Percentiles rank a stretch among this genome's conserved stretches.
These are phyloP conservation scores for Cupressus sempervirens DNA, from an alignment of 75 land plant genomes.

Conservation along the genomic window DNA sequence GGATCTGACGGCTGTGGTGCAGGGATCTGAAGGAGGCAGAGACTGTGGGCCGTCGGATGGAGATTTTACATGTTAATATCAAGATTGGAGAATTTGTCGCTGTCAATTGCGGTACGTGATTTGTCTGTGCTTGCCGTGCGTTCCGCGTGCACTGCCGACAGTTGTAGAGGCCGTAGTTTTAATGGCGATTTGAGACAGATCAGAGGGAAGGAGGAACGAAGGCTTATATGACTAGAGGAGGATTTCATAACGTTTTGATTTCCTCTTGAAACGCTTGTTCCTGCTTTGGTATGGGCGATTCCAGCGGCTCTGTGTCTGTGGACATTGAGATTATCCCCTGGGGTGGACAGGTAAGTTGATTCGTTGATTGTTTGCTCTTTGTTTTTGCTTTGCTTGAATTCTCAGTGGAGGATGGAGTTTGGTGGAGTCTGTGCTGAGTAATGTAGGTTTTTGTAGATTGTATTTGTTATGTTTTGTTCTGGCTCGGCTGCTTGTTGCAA, in stretches of 20 bases:
- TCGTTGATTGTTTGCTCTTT: background rate
- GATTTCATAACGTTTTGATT: too few species aligned
- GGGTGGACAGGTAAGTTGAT: conserved; percentile 45
- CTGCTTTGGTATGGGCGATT: conserved; percentile 37
- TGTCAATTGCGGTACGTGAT: conserved; percentile 3
- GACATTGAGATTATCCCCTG: conserved; percentile 61
- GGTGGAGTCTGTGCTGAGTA: background rate
- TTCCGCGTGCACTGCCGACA: conserved; percentile 5
- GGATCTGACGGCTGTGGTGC: background rate
- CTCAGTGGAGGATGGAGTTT: too few species aligned
- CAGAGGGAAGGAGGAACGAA: background rate
- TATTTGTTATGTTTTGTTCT: background rate
- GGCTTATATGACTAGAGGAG: background rate
- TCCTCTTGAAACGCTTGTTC: background rate
- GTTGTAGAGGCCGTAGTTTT: background rate
- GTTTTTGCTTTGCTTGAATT: background rate
- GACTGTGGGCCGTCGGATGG: background rate
- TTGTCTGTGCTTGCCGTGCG: background rate
- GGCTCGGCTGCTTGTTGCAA: background rate
- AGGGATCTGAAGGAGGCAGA: background rate
- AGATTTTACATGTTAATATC: background rate
- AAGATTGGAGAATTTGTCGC: background rate
- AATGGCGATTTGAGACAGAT: background rate
- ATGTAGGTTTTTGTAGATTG: background rate
- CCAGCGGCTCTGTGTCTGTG: conserved; percentile 46